Conservation (phyloP, 495 filamentous ascomycete species). For the Echria macrotheca region DNA sequence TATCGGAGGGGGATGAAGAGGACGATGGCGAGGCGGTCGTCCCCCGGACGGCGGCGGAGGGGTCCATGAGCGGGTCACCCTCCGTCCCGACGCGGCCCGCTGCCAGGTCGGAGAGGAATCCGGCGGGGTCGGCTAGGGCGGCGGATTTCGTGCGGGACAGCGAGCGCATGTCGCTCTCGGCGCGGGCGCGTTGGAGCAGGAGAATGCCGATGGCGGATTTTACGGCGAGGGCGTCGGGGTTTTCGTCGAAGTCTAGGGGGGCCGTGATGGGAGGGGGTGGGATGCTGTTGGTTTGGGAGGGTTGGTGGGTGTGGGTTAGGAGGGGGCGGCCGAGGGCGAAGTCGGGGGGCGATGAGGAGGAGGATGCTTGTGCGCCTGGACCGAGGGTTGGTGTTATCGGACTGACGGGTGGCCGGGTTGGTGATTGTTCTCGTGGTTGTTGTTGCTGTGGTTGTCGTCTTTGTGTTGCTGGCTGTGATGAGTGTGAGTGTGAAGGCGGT, state of each 20-base stretch:
- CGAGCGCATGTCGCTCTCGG: constrained; percentile 60
- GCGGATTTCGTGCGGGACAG: constrained; percentile 58
- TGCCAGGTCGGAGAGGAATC: constrained; percentile 58
- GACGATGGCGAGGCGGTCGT: constrained; percentile 22
- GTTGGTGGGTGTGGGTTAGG: constrained; percentile 41
- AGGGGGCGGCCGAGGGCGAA: constrained; percentile 30
- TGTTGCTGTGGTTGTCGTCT: no score
- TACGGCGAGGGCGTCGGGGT: constrained; percentile 80
- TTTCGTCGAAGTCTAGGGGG: constrained; percentile 69
- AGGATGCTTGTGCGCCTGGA: constrained; percentile 14
- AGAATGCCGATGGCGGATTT: constrained; percentile 73
- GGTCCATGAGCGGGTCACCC: constrained; percentile 25
- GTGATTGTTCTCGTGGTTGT: constrained; percentile 13
- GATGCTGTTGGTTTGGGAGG: constrained; percentile 31
- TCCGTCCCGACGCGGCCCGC: constrained; percentile 45
- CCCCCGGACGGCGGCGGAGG: constrained; percentile 16
- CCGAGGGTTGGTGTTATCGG: constrained; percentile 41
- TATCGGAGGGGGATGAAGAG: no score
- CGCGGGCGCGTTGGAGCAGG: constrained; percentile 74
- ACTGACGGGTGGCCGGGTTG: constrained; percentile 36
- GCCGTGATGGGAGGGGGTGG: constrained; percentile 52
- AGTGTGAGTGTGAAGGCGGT: not conserved
- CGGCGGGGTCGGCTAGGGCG: constrained; percentile 62
- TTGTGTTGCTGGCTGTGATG: constrained; percentile 3
- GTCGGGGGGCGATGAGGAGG: constrained; percentile 12